These are phyloP conservation scores for Magnusiomyces paraingens DNA, from an alignment of 1,139 yeast species.

Conservation along the genomic window DNA sequence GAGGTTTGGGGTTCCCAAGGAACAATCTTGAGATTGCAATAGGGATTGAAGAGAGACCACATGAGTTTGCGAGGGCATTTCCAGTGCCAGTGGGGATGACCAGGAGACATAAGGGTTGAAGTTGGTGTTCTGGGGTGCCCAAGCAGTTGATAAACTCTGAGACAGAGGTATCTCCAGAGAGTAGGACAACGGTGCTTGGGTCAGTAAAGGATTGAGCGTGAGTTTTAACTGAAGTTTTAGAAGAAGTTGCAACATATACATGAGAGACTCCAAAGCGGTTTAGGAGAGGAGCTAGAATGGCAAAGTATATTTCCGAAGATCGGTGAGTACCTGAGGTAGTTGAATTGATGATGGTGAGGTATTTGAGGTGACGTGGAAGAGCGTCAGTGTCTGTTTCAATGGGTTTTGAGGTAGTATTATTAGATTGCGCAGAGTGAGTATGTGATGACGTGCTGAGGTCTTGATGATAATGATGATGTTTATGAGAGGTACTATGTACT, in stretches of 20 bases:
- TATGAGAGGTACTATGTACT: conserved; percentile 15
- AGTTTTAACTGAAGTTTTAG: conserved; percentile 28
- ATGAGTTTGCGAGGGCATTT: conserved; percentile 60
- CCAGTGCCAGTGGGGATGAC: conserved; percentile 83
- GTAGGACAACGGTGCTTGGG: conserved; percentile 45
- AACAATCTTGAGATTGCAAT: conserved; percentile 42
- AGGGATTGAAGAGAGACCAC: conserved; percentile 41
- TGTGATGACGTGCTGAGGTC: not conserved
- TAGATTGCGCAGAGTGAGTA: not conserved
- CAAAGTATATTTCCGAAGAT: conserved; percentile 27
- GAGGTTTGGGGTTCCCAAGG: conserved; percentile 32
- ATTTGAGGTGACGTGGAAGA: conserved; percentile 24
- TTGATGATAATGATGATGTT: not conserved
- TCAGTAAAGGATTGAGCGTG: conserved; percentile 30
- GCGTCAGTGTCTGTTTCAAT: not conserved
- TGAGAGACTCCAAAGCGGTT: conserved; percentile 31
- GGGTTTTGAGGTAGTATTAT: not conserved
- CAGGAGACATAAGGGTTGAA: conserved; percentile 33
- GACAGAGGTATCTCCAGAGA: conserved; percentile 85
- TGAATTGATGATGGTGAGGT: conserved; percentile 33
- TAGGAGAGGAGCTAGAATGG: conserved; percentile 30
- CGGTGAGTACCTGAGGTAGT: conserved; percentile 28
- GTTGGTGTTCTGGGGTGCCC: conserved; percentile 14
- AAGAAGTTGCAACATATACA: conserved; percentile 33
- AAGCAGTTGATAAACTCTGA: conserved; percentile 66